Evolutionary conservation across 805 yeast species (phyloP).

Genomic region (Barnettozyma siamensis): DNA sequence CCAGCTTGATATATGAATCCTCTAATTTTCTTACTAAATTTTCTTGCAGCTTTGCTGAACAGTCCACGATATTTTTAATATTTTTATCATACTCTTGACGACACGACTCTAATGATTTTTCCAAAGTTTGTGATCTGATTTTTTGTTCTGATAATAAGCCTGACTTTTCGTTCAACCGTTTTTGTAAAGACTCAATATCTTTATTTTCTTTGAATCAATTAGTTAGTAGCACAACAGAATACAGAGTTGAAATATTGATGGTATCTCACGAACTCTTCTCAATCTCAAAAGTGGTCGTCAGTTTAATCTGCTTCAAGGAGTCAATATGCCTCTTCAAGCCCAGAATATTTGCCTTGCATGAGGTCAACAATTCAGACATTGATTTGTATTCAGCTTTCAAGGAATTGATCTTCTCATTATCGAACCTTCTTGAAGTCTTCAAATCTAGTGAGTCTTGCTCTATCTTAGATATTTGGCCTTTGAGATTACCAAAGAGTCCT

Average conservation of each 20-base stretch:
- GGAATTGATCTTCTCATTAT: constrained; percentile 17
- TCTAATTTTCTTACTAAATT: constrained; percentile 4
- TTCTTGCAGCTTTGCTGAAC: constrained; percentile 2
- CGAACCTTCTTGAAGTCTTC: constrained; percentile 20
- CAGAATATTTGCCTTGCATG: constrained; percentile 20
- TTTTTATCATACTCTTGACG: constrained; percentile 17
- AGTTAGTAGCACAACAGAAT: constrained; percentile 14
- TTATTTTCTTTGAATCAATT: constrained; percentile 20
- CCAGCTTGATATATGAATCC: constrained; percentile 1
- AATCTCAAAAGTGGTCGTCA: constrained; percentile 17
- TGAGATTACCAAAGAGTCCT: constrained; percentile 21
- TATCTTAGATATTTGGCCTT: constrained; percentile 17
- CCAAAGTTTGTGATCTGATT: constrained; percentile 29
- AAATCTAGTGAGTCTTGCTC: constrained; percentile 22
- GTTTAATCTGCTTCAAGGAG: constrained; percentile 22
- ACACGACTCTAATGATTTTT: constrained; percentile 17
- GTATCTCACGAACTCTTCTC: constrained; percentile 15
- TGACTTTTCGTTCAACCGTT: constrained; percentile 37
- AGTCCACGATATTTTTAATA: constrained; percentile 2
- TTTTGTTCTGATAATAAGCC: constrained; percentile 45
- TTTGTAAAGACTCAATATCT: constrained; percentile 31
- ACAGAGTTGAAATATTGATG: neutral
- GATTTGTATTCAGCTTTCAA: constrained; percentile 23
- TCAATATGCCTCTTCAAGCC: constrained; percentile 22
- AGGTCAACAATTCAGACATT: constrained; percentile 15